Evolutionary conservation across 2,329 filamentous ascomycete species (phyloP), one percentile per base, ranked within the genome.

Genomic region (Myriosclerotinia curreyana): DNA sequence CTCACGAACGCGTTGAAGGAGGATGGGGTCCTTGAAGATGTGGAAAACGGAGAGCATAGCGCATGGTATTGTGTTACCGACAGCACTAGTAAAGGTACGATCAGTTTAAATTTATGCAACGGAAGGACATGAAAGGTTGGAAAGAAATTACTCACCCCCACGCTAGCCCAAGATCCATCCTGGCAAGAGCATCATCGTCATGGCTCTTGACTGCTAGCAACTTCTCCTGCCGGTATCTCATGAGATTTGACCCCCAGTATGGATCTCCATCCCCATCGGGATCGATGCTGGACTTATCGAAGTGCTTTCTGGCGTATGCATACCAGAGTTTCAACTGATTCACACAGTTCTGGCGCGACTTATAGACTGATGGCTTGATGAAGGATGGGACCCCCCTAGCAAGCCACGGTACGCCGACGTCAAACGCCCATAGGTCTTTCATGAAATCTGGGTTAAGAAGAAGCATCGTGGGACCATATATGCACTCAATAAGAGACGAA

Each of bases 31-130:
- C 7, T 17, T 38, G 25, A 46, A 59, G 28, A 59, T 48, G 15
- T 59, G 55, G 40, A 59, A 59, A 6, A 25, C 55, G 12, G 55
- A 38, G 15, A 59, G 40, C 44, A 40, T 48, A 25, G 55, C 42
- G 14, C 36, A 38, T 4, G 25, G 42, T 38, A 44, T 36, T 28
- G 55, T 40, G 28, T 59, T 59, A 31, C 22, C 40, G 38, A 31
- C 25, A 25, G 55, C 12, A 44, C 55, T 59, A 48, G 9, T 40
- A 48, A 59, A 12, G 9, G 8, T 38, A 20, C n/a, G 20, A n/a
- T 52, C 50, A 52, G 25, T n/a, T 31, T 31, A 31, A 34, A 20
- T 8, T 22, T 8, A 25, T 40, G 31, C 36, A 28, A n/a, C 17
- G 28, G 44, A 31, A 50, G 46, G 12, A 12, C 14, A 22, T 15